A percentile compares a stretch with the other conserved stretches of the same genome.
Evolutionary conservation across 2,329 filamentous ascomycete species (phyloP).

Genomic region (Raffaelea albimanens): DNA sequence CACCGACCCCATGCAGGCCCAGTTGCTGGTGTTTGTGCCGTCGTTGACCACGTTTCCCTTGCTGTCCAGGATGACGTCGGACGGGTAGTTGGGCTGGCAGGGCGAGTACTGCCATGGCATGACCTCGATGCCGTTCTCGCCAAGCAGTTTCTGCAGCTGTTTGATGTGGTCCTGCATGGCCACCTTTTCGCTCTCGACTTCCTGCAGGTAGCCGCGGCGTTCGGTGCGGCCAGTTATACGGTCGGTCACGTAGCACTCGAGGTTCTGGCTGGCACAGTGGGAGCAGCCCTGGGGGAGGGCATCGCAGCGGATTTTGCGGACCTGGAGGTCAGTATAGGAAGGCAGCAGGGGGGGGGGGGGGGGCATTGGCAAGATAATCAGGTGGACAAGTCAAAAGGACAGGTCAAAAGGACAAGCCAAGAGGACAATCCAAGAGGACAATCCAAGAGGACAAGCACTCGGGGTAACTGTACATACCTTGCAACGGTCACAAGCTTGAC

Average conservation of each 20-base stretch:
- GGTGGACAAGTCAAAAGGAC: background rate
- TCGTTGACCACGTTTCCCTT: conserved; percentile 14
- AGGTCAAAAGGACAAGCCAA: background rate
- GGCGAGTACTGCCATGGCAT: conserved; percentile 35
- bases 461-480: conserved; percentile 45
- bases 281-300: conserved; percentile 71
- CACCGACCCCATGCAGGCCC: conserved; percentile 24
- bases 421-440: background rate
- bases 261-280: conserved; percentile 66
- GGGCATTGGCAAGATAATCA: no score
- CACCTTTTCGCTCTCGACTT: conserved; percentile 63
- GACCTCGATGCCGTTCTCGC: conserved; percentile 52
- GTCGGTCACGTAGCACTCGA: conserved; percentile 77
- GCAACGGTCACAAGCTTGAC: conserved; percentile 82
- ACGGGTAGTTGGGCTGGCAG: conserved; percentile 18
- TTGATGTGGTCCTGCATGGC: conserved; percentile 57
- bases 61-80: conserved; percentile 18
- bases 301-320: conserved; percentile 84
- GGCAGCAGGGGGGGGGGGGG: no score
- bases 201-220: conserved; percentile 67
- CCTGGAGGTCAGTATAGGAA: conserved; percentile 30
- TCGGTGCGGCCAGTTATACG: conserved; percentile 76
- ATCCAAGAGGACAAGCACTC: background rate
- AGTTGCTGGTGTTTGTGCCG: conserved; percentile 18
- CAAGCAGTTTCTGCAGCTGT: conserved; percentile 58